Evolutionary conservation across 441 rosid species (phyloP).

Genomic region (Gossypium davidsonii): DNA sequence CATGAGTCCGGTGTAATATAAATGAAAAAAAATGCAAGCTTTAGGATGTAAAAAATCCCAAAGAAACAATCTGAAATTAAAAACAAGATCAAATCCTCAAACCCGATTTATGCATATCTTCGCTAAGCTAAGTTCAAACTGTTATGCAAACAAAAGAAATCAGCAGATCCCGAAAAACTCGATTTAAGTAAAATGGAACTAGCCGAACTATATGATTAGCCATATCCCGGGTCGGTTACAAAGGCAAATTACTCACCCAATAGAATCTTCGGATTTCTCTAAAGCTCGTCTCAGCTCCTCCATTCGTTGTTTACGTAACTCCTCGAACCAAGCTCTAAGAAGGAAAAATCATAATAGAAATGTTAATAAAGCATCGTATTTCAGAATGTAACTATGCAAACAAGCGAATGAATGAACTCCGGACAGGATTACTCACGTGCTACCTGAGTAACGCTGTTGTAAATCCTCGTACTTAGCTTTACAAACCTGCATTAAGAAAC

Average conservation of each 20-base stretch:
- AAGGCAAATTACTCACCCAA: slow-evolving; percentile 53
- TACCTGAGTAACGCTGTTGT: slow-evolving; percentile 54
- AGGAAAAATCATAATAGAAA: slow-evolving; percentile 11
- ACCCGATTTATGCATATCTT: not conserved
- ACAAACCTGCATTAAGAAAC: slow-evolving; percentile 48
- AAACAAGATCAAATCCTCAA: not conserved
- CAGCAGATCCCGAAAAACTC: not conserved
- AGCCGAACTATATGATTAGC: not conserved
- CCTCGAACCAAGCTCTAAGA: slow-evolving; percentile 75
- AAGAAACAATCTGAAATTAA: not conserved
- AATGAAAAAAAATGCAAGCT: not conserved
- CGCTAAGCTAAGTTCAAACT: not conserved
- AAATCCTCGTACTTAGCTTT: slow-evolving; percentile 71
- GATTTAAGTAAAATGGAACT: not conserved
- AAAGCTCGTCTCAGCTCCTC: slow-evolving; percentile 66
- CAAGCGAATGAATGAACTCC: not conserved
- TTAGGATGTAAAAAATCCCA: not conserved
- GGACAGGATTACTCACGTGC: slow-evolving; percentile 41
- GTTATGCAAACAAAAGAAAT: not conserved
- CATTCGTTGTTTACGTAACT: slow-evolving; percentile 69
- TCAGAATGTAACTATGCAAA: not conserved
- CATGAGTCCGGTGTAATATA: not conserved
- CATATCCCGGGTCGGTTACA: not conserved
- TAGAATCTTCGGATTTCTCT: slow-evolving; percentile 62
- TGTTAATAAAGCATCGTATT: slow-evolving; percentile 2